Evolutionary conservation across 2,329 filamentous ascomycete genomes (phyloP), one percentile per base, ranked within the genome.

Genomic region (Stemphylium beticola): DNA sequence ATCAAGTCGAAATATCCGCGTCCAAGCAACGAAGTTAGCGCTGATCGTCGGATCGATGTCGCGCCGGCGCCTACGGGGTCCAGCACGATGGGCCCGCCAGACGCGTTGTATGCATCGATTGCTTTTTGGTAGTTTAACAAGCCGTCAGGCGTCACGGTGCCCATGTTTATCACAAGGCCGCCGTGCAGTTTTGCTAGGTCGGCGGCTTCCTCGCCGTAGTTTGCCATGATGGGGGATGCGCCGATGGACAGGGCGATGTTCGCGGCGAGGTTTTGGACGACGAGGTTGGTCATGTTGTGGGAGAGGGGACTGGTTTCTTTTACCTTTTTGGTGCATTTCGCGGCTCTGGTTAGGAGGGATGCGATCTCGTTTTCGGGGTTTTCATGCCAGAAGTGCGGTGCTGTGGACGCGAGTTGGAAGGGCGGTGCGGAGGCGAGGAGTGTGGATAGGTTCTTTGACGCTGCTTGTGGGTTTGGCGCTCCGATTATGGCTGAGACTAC

Each of bases 251-350:
- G 83, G 34, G 91, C 92, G 3, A 97, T 88, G 69, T 96, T 97
- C 47, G 95, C 93, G 14, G 93, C 91, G 68, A 98, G 90, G 77
- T 97, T 96, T 69, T 96, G 92, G 18, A 97, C 93, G 0, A 98
- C 93, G 47, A 93, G 82, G 73, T 98, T 98, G 48, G 95, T 98
- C 91, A 98, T 98, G 77, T 96, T 97, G 77, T 98, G 93, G 45
- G 89, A 90, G 18, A 98, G 82, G 0, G 93, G 92, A 52, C 84
- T 87, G 38, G 77, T 81, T 2, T 79, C 73, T 4, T 84, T 84
- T 42, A 96, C 83, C 5, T 81, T 80, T 55, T 78, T 79, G 38
- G 96, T 80, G 15, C 90, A 76, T 3, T 65, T 36, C 68, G 62
- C 45, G 9, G 68, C 60, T 26, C 66, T 47, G 24, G 51, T 15